Evolutionary conservation across 1,284 basidiomycete genomes (phyloP), one percentile per base, ranked within the genome.

Genomic region (Trametes polyzona): DNA sequence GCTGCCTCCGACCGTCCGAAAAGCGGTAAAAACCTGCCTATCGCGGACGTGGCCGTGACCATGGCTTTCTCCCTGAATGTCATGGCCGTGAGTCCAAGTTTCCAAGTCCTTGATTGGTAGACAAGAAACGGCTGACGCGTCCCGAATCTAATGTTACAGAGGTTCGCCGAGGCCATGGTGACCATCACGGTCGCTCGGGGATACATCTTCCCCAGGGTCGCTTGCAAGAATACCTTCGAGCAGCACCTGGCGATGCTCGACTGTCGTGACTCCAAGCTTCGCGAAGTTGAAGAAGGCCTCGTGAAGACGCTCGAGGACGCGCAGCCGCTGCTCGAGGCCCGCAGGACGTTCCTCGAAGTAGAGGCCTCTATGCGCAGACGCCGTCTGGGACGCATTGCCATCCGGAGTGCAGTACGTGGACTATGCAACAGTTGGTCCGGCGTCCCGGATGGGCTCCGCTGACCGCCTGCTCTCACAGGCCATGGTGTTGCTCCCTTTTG

Each of bases 151-250:
- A 35, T 4, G 11, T 35, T 16, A 6, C 19, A 59, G 58, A 8
- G 35, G 16, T 24, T 59, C 2, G 46, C 52, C 4, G n/a, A 26
- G 6, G 53, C 46, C 4, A 35, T 39, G n/a, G 14, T 29, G 16
- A n/a, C 30, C 5, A 46, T 59, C 12, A 40, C 21, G 3, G 23
- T 30, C 6, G 32, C 47, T 0, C 49, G 53, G 1, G 58, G 58
- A 7, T 56, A 55, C 23, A 19, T 56, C 19, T 30, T 53, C 7
- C 35, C 52, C 5, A 32, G 40, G 21, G 19, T 16, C 10, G 30
- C 32, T 6, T 59, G 58, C 50, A 44, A 36, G 41, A 29, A 47
- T 26, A 47, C 21, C 9, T 46, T 39, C 26, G 21, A 52, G 4
- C 27, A 35, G 26, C 55, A 57, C 43, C 24, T 47, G 19, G 26